phyloP scores from a whole-genome alignment of 805 yeast species.

The Starmerella scarabaei region DNA sequence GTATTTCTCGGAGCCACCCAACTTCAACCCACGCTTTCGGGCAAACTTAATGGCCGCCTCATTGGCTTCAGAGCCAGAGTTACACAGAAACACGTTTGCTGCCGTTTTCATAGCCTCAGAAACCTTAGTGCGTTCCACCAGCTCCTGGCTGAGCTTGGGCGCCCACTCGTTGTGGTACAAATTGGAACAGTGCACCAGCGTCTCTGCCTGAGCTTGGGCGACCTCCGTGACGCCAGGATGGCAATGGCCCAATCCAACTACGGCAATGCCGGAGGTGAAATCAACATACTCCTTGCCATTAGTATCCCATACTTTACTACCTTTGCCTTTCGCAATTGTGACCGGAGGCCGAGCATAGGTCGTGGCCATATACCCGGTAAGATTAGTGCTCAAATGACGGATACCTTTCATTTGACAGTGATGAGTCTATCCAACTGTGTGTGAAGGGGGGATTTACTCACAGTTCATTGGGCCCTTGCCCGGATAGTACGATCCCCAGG shows the following conservation, averaged over 20 bases:
- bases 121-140: conserved; percentile 54
- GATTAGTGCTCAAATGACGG: conserved; percentile 3
- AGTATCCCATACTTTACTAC: conserved; percentile 68
- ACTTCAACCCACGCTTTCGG: conserved; percentile 61
- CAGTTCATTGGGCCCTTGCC: too few relatives aligned
- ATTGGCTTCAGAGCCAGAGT: conserved; percentile 70
- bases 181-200: conserved; percentile 73
- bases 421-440: too few relatives aligned
- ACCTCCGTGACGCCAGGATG: conserved; percentile 62
- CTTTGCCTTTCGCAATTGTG: conserved; percentile 68
- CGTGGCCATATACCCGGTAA: conserved; percentile 24
- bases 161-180: conserved; percentile 76
- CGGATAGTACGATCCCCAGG: too few relatives aligned
- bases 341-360: conserved; percentile 35
- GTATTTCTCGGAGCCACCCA: conserved; percentile 35
- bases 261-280: conserved; percentile 94
- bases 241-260: conserved; percentile 85
- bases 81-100: conserved; percentile 54
- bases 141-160: conserved; percentile 56
- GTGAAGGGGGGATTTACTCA: too few relatives aligned
- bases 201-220: conserved; percentile 54
- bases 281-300: conserved; percentile 68
- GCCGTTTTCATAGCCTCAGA: conserved; percentile 77
- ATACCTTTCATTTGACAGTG: background rate
- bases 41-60: conserved; percentile 70